Conservation (phyloP, 768 basidiomycete species). For the Lactarius quietus region DNA sequence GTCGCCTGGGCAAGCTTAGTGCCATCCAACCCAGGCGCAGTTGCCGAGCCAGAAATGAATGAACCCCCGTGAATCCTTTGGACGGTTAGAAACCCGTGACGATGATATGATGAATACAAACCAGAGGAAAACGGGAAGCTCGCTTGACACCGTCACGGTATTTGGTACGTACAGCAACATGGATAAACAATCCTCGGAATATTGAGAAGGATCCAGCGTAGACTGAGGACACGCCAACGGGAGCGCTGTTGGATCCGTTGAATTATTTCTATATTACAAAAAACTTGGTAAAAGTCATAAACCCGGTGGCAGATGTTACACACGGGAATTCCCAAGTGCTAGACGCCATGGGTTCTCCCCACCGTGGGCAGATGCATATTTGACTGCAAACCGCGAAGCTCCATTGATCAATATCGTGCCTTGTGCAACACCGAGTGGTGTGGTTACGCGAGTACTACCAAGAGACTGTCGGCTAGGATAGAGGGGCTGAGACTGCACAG, state of each 20-base stretch:
- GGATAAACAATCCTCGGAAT: conserved; percentile 77
- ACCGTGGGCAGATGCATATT: conserved; percentile 64
- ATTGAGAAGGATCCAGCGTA: conserved; percentile 44
- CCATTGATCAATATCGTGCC: conserved; percentile 49
- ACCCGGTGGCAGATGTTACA: conserved; percentile 29
- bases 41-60: conserved; percentile 66
- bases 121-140: conserved; percentile 59
- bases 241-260: conserved; percentile 48
- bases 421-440: conserved; percentile 53
- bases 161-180: conserved; percentile 70
- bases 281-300: neutral
- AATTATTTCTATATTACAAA: conserved; percentile 41
- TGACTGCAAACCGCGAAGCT: conserved; percentile 57
- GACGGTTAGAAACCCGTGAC: neutral
- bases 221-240: conserved; percentile 75
- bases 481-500: conserved; percentile 34
- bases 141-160: conserved; percentile 31
- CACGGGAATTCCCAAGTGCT: conserved; percentile 63
- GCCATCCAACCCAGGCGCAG: conserved; percentile 70
- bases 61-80: conserved; percentile 86
- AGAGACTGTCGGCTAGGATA: conserved; percentile 40
- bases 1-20: conserved; percentile 67
- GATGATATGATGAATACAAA: conserved; percentile 32
- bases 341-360: conserved; percentile 52
- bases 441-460: conserved; percentile 35